A percentile compares a stretch with the other conserved stretches of the same genome.
Conservation (phyloP, 225 moss, liverwort and hornwort genomes). For the Neckera pumila region DNA sequence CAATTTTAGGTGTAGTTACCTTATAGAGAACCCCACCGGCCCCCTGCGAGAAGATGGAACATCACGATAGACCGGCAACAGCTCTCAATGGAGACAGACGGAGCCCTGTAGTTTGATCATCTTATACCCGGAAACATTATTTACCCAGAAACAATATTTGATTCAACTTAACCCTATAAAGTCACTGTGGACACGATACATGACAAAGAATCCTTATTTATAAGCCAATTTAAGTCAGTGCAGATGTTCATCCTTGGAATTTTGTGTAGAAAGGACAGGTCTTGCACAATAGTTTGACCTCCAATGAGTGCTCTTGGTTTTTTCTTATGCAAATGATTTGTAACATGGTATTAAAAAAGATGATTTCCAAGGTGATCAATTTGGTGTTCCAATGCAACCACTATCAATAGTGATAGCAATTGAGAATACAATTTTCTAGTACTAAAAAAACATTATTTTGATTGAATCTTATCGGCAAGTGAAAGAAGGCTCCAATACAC, state of each 20-base stretch:
- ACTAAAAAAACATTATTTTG: too few species aligned
- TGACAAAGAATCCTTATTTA: neutral
- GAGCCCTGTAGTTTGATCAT: too few species aligned
- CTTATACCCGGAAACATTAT: too few species aligned
- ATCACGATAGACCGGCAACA: too few species aligned
- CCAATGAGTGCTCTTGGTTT: accelerated
- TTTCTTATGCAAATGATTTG: neutral
- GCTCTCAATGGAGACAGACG: too few species aligned
- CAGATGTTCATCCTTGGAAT: neutral
- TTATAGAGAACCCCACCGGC: too few species aligned
- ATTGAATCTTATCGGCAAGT: too few species aligned
- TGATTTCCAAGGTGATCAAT: accelerated
- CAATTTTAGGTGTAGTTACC: too few species aligned
- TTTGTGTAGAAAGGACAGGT: accelerated
- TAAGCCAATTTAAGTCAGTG: neutral
- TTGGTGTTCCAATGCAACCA: accelerated
- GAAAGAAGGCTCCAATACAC: neutral
- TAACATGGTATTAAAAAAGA: neutral
- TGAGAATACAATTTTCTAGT: neutral
- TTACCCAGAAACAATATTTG: neutral
- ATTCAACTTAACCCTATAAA: neutral
- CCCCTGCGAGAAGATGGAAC: too few species aligned
- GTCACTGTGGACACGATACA: accelerated
- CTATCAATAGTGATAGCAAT: neutral
- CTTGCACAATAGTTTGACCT: neutral